A percentile compares a stretch with the other conserved stretches of the same genome.
Evolutionary conservation across 2,329 filamentous ascomycete genomes (phyloP).

Genomic region (Scedosporium boydii): DNA sequence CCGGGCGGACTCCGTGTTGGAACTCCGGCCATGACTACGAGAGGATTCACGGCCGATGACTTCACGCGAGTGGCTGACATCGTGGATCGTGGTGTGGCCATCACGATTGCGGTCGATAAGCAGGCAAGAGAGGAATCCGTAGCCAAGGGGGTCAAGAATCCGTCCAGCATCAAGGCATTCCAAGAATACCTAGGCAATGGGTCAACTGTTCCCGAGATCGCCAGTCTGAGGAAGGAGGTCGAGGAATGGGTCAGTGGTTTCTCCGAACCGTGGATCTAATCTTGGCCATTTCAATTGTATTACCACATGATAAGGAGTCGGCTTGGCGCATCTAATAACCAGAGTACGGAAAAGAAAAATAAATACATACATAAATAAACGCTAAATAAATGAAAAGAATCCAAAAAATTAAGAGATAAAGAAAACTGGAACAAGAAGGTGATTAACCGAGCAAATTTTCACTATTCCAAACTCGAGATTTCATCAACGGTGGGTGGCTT

Average conservation of each 20-base stretch:
- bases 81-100: conserved; percentile 72
- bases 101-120: conserved; percentile 68
- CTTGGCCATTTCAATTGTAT: background rate
- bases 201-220: conserved; percentile 58
- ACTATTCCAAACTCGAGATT: too few species aligned
- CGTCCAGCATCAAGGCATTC: conserved; percentile 57
- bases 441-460: too few species aligned
- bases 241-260: conserved; percentile 56
- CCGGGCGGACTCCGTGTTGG: conserved; percentile 91
- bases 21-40: conserved; percentile 93
- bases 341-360: too few species aligned
- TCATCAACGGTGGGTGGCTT: too few species aligned
- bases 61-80: conserved; percentile 81
- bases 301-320: background rate
- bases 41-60: conserved; percentile 83
- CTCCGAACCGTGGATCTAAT: background rate
- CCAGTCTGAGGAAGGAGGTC: conserved; percentile 65
- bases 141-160: conserved; percentile 56
- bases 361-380: too few species aligned
- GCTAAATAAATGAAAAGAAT: too few species aligned
- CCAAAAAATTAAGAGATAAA: too few species aligned
- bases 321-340: too few species aligned
- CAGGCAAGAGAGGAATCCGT: conserved; percentile 57
- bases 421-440: too few species aligned
- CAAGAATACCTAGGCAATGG: conserved; percentile 59